These are phyloP conservation scores for Coleophoma crateriformis DNA, from an alignment of 2,329 filamentous ascomycete species.

Conservation along the genomic window DNA sequence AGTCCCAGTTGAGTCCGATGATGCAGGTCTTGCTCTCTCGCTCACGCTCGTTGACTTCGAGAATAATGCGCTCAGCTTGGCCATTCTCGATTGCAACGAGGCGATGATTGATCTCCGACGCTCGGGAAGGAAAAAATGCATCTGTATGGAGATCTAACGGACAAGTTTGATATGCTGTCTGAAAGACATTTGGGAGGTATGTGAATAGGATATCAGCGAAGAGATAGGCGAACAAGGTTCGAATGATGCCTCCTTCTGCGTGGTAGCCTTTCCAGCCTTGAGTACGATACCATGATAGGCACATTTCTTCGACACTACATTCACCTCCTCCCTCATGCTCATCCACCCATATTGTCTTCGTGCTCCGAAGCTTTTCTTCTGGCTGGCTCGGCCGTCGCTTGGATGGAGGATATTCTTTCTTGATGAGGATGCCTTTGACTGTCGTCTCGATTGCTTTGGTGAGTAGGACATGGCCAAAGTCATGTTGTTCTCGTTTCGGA, in stretches of 20 bases:
- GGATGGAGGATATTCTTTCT: constrained; percentile 42
- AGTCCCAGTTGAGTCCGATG: constrained; percentile 91
- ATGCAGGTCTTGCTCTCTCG: constrained; percentile 71
- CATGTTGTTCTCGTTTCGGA: constrained; percentile 80
- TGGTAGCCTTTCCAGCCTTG: constrained; percentile 92
- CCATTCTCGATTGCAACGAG: constrained; percentile 87
- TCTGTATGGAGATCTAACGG: constrained; percentile 91
- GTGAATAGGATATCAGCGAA: constrained; percentile 92
- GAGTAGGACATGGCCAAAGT: constrained; percentile 82
- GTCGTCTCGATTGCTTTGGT: constrained; percentile 69
- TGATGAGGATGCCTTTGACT: constrained; percentile 73
- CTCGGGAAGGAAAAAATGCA: constrained; percentile 80
- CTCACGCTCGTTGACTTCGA: constrained; percentile 62
- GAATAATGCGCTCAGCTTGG: constrained; percentile 60
- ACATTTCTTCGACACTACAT: constrained; percentile 92
- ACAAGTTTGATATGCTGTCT: constrained; percentile 90
- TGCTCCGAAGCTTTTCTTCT: constrained; percentile 36
- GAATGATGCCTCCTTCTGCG: constrained; percentile 82
- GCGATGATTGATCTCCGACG: constrained; percentile 82
- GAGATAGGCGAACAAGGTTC: constrained; percentile 86
- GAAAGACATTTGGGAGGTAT: constrained; percentile 94
- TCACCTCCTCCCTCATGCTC: constrained; percentile 62
- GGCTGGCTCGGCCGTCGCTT: constrained; percentile 9
- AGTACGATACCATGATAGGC: constrained; percentile 75
- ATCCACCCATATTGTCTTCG: constrained; percentile 86